These are phyloP conservation scores for Tricharina praecox DNA, from an alignment of 495 filamentous ascomycete species.

Conservation along the genomic window DNA sequence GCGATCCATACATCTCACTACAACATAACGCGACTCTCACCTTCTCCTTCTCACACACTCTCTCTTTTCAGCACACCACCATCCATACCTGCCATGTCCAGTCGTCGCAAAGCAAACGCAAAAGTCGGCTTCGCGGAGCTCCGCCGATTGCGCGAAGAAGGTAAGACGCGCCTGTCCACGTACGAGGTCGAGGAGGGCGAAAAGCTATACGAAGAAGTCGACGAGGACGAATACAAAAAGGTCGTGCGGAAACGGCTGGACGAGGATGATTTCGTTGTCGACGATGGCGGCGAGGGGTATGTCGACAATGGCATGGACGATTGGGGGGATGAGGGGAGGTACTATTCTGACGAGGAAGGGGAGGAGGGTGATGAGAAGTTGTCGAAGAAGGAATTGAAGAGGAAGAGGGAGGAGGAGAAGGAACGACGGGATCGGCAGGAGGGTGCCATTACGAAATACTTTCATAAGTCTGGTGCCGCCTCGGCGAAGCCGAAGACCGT, in stretches of 20 bases:
- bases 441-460: conserved; percentile 83
- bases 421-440: conserved; percentile 73
- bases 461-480: conserved; percentile 50
- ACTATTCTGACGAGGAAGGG: conserved; percentile 13
- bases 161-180: conserved; percentile 75
- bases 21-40: no score
- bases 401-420: conserved; percentile 78
- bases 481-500: conserved; percentile 57
- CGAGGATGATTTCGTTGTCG: conserved; percentile 92
- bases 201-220: conserved; percentile 85
- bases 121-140: conserved; percentile 54
- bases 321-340: conserved; percentile 41
- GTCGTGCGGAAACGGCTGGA: conserved; percentile 77
- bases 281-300: conserved; percentile 85
- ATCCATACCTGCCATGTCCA: no score
- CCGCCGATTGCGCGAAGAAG: conserved; percentile 63
- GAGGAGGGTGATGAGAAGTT: conserved; percentile 12
- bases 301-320: conserved; percentile 95
- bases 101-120: conserved; percentile 17
- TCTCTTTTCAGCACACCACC: no score
- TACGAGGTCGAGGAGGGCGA: conserved; percentile 77
- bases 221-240: conserved; percentile 94
- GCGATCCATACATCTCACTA: no score
- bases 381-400: conserved; percentile 42
- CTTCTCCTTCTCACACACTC: no score